Base-by-base conservation (phyloP, 768 basidiomycete genomes). In the Pleurotus eryngii region DNA sequence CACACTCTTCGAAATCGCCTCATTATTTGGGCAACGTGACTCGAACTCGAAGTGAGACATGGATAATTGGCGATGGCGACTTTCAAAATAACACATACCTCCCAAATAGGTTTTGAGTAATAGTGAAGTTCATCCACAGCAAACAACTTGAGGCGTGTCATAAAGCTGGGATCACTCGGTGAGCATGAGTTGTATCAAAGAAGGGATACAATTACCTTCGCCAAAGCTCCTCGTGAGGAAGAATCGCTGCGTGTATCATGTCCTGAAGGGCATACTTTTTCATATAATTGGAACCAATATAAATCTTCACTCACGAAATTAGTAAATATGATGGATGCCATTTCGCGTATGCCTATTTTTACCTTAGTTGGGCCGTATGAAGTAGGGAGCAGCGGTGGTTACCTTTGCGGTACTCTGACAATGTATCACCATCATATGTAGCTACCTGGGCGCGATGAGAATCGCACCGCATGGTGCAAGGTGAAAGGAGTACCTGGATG, bases 401-500 rank as follows among this genome's bases (percentile, higher is more conserved):
- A 89, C 90, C 78, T 60, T 77, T 70, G 51, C 93, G 80, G 24
- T 70, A 67, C 35, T 91, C 88, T 67, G 82, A 80, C 0, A 88
- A 84, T 0, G 94, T 95, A 65, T 96, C 93, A 0, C 93, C 93
- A 60, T 96, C 93, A 65, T 92, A 96, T 0, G 89, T 95, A 2
- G 83, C 83, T 11, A 92, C 78, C 81, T 84, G 46, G 5, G 30
- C 30, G 30, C 30, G 30, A 35, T 35, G 30, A 35, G 30, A 9
- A 35, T 4, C 30, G 30, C 30, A 35, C 30, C 30, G 7, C 30
- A 35, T 35, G 30, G 30, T 9, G 8, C 8, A 35, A 35, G 24
- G 30, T 35, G 0, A 35, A 30, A 9, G 5, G 55, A 46, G 46
- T 40, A 85, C 86, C 67, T 77, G 76, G 39, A 88, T 67, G 49